Base-by-base conservation (phyloP, 2,329 filamentous ascomycete genomes). In the Davidsoniella virescens region DNA sequence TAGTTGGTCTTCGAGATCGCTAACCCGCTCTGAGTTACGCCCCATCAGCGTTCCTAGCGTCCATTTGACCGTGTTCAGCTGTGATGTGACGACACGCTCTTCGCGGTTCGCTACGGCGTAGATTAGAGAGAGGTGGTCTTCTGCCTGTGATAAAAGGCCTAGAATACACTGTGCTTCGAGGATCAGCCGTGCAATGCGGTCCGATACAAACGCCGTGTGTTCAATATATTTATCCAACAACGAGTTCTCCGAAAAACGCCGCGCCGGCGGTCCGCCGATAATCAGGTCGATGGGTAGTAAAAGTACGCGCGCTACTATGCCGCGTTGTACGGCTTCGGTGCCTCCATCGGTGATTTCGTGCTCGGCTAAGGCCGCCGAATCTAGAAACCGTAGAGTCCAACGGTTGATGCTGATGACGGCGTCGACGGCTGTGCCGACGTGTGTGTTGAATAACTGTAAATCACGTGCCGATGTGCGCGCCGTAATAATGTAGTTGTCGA, bases 31-130 rank as follows among this genome's bases (percentile, higher is more conserved):
- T 29, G 70, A 68, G 61, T 88, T 86, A 17, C 73, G 82, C 43
- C 85, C 85, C 12, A 92, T 68, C 54, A 82, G 73, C 0, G 80
- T 84, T 82, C 84, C 87, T 7, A 92, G 67, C 12, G 73, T 71
- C 53, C 76, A 77, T 50, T 88, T 70, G 2, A 87, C 71, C 53
- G 84, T 76, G 51, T 80, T 77, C 40, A 77, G 77, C 51, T 73
- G 68, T 12, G 69, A 70, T 45, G 73, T 67, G 23, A 82, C 70
- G 48, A 69, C 70, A 49, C 75, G 66, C 43, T 77, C 73, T 55
- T 83, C 82, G 54, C 75, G 76, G 16, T 75, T 72, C 2, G 80
- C 75, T 50, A 87, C 78, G 17, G 76, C 76, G 57, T 81, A 73
- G 57, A 93, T 88, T 17, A 78, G 67, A 36, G 76, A 71, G 0